Evolutionary conservation across 345 rosid genomes (phyloP).

Genomic region (Viola odorata): DNA sequence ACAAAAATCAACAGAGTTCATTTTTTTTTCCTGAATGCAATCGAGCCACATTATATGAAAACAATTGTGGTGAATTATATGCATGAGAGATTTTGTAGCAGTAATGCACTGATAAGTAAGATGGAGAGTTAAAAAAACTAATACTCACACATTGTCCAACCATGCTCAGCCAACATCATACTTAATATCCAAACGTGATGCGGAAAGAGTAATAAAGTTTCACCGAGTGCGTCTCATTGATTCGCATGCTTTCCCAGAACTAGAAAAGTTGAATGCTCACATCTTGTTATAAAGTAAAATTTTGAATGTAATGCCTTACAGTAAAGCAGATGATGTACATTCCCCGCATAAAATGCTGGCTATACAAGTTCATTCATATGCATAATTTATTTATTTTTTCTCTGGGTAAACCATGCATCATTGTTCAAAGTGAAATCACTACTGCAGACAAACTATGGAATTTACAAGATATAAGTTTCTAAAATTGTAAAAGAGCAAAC

Average conservation of each 20-base stretch:
- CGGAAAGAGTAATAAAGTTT: not conserved
- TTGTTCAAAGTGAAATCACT: not conserved
- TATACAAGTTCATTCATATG: not conserved
- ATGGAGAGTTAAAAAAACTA: no score
- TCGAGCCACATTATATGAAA: no score
- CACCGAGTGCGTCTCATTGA: not conserved
- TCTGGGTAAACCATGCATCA: not conserved
- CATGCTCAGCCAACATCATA: not conserved
- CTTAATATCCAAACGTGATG: not conserved
- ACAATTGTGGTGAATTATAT: no score
- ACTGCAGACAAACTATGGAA: constrained; percentile 3
- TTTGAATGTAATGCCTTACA: not conserved
- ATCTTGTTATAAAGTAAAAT: not conserved
- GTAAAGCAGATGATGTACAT: no score
- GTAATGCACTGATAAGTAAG: no score
- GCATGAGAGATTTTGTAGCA: no score
- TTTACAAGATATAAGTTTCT: not conserved
- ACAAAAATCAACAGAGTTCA: no score
- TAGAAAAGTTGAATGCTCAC: not conserved
- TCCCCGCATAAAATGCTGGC: not conserved
- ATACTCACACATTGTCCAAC: no score
- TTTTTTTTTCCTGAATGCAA: no score
- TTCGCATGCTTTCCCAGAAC: not conserved
- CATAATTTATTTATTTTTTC: no score
- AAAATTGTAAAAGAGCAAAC: constrained; percentile 11